These are phyloP conservation scores for Podospora australis DNA, from an alignment of 495 filamentous ascomycete species.

Conservation along the genomic window DNA sequence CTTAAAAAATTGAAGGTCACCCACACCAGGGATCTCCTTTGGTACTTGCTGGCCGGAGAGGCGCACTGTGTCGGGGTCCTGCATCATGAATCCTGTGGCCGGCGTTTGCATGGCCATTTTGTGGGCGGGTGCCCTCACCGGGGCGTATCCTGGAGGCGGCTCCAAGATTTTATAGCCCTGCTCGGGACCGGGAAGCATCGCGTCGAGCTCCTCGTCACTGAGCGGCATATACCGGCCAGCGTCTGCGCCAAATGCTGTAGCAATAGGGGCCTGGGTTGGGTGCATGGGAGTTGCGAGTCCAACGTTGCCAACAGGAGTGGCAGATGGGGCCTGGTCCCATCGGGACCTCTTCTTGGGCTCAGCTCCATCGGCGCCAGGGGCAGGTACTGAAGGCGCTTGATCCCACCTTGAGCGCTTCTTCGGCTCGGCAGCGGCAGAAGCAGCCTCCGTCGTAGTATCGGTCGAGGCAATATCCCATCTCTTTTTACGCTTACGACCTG, in stretches of 20 bases:
- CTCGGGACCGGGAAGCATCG: conserved; percentile 68
- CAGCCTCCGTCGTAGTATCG: conserved; percentile 39
- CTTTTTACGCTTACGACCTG: conserved; percentile 79
- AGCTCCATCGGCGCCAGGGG: conserved; percentile 40
- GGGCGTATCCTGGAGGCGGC: conserved; percentile 86
- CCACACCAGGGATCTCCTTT: conserved; percentile 94
- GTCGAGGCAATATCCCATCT: conserved; percentile 76
- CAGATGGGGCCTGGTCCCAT: conserved; percentile 85
- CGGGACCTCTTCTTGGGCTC: conserved; percentile 61
- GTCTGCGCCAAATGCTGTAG: conserved; percentile 71
- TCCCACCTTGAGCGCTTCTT: conserved; percentile 88
- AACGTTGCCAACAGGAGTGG: conserved; percentile 75
- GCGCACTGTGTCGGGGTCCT: conserved; percentile 78
- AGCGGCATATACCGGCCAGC: conserved; percentile 68
- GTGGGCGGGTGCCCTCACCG: conserved; percentile 68
- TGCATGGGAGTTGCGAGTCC: conserved; percentile 84
- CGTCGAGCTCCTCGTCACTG: conserved; percentile 89
- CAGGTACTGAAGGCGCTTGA: conserved; percentile 62
- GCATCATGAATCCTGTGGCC: conserved; percentile 90
- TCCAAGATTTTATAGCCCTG: conserved; percentile 93
- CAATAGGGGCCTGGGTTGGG: conserved; percentile 58
- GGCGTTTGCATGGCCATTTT: conserved; percentile 69
- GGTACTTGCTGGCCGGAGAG: conserved; percentile 85
- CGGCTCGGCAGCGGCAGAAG: conserved; percentile 41
- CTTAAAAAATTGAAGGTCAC: conserved; percentile 98